These are phyloP conservation scores for Nicotiana undulata DNA, from an alignment of 257 asterid species.

Conservation along the genomic window DNA sequence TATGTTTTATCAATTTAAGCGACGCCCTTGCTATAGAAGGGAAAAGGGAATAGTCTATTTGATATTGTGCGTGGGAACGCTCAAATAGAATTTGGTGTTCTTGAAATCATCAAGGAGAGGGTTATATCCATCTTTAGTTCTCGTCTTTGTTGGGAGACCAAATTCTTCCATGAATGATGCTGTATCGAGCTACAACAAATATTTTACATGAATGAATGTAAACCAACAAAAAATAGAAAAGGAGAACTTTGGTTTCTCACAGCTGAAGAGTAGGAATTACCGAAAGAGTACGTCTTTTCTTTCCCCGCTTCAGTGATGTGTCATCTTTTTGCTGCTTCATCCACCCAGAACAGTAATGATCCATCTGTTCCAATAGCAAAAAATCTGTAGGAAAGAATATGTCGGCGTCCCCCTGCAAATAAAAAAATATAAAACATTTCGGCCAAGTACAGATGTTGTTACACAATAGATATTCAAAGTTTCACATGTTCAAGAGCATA, in stretches of 20 bases:
- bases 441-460: neutral
- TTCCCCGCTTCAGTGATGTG: constrained; percentile 52
- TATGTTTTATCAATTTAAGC: neutral
- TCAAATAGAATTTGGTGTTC: constrained; percentile 84
- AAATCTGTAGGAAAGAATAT: constrained; percentile 97
- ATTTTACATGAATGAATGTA: constrained; percentile 1
- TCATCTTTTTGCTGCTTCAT: constrained; percentile 42
- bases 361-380: constrained; percentile 77
- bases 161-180: constrained; percentile 95
- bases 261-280: constrained; percentile 31
- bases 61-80: constrained; percentile 88
- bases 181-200: constrained; percentile 60
- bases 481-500: neutral
- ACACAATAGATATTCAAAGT: neutral
- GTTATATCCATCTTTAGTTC: constrained; percentile 90
- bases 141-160: constrained; percentile 85
- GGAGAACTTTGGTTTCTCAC: neutral
- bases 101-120: constrained; percentile 96
- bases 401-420: constrained; percentile 87
- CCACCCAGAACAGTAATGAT: constrained; percentile 88
- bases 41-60: constrained; percentile 31
- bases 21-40: neutral
- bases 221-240: neutral
- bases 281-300: constrained; percentile 76
- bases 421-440: neutral